Base-by-base conservation (phyloP, 2,329 filamentous ascomycete species). In the Neospermospora avenae region DNA sequence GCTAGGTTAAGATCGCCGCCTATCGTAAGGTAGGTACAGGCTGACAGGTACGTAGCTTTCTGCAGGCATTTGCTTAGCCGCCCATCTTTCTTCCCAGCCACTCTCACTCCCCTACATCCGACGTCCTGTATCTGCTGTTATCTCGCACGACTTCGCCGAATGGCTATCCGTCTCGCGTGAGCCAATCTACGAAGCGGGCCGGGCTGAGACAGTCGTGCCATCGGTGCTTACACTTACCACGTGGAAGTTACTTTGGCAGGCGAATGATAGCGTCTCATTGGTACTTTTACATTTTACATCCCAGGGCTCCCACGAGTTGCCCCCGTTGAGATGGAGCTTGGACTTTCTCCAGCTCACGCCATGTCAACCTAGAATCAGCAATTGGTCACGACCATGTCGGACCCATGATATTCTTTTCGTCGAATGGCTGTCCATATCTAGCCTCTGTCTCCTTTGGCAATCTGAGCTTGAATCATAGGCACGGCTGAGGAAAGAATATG, bases 231-330 rank as follows among this genome's bases (percentile, higher is more conserved):
- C n/a, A 28, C 31, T 31, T 41, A 6, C 44, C 48, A 51, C 48
- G 48, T 51, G 48, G 48, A 51, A 35, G 31, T 22, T 13, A 16
- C 35, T 28, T 51, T 51, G 48, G 48, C 48, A 51, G 48, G 48
- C 48, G 20, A 24, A 51, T 42, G 39, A 42, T n/a, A 10, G n/a
- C 18, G n/a, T 6, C 7, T n/a, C n/a, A 37, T 18, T 34, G 25
- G 16, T 51, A n/a, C 48, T 37, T n/a, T 51, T 7, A 22, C 48
- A n/a, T 3, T 25, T 20, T 35, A 16, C 41, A 41, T 41, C 1
- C 49, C 51, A 54, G 41, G 35, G 13, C 39, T 54, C 37, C 51
- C 51, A 54, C 35, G 51, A 54, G 51, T 42, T 20, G 14, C 51
- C 51, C 51, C 35, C 35, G 35, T 54, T 14, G 20, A 54, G 20